Evolutionary conservation across 2,329 filamentous ascomycete species (phyloP).

Genomic region (Monosporascus cannonballus): DNA sequence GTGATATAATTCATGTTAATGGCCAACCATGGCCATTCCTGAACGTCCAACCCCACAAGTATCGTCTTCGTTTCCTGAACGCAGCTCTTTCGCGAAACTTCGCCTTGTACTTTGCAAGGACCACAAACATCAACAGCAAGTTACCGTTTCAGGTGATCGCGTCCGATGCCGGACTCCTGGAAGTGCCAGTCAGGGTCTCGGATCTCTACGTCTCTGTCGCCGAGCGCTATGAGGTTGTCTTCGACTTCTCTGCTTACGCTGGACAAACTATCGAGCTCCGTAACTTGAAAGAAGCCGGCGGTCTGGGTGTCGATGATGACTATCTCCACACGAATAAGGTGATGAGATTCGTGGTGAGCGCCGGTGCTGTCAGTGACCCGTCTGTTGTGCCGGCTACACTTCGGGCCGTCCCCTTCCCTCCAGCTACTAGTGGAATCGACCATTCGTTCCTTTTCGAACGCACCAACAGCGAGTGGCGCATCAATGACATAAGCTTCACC

Average conservation of each 20-base stretch:
- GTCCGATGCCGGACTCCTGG: slow-evolving; percentile 47
- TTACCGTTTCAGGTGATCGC: slow-evolving; percentile 47
- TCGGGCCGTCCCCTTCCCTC: slow-evolving; percentile 32
- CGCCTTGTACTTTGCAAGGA: slow-evolving; percentile 37
- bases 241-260: slow-evolving; percentile 45
- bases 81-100: slow-evolving; percentile 42
- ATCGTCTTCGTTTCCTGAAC: slow-evolving; percentile 50
- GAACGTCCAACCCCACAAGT: slow-evolving; percentile 54
- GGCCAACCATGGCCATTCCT: slow-evolving; percentile 54
- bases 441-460: slow-evolving; percentile 41
- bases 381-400: slow-evolving; percentile 29
- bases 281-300: slow-evolving; percentile 24
- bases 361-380: slow-evolving; percentile 27
- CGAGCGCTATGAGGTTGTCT: slow-evolving; percentile 51
- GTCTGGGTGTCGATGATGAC: slow-evolving; percentile 39
- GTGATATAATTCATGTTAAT: slow-evolving; percentile 54
- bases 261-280: slow-evolving; percentile 41
- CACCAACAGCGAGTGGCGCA: slow-evolving; percentile 39
- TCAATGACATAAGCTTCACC: slow-evolving; percentile 43
- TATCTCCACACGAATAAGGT: slow-evolving; percentile 45
- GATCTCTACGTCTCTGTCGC: slow-evolving; percentile 45
- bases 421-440: slow-evolving; percentile 29
- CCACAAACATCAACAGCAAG: slow-evolving; percentile 20
- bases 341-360: slow-evolving; percentile 45
- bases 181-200: slow-evolving; percentile 34